phyloP scores from a whole-genome alignment of 805 yeast species.

The Lachancea dasiensis region DNA sequence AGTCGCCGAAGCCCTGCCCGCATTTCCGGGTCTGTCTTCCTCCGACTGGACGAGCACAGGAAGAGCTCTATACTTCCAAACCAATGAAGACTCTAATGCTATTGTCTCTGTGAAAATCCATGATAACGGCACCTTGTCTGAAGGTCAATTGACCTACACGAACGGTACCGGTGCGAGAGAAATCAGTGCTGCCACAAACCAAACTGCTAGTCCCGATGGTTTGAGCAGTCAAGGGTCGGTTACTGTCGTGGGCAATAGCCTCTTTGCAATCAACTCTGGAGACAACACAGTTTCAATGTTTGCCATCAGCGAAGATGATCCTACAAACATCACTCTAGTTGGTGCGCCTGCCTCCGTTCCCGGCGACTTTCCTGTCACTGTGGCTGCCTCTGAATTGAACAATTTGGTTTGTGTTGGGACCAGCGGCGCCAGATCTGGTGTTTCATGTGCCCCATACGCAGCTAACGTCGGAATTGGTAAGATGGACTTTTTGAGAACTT shows the following conservation, averaged over 20 bases:
- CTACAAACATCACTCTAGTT: slow-evolving; percentile 8
- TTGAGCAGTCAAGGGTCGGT: slow-evolving; percentile 11
- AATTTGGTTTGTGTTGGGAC: slow-evolving; percentile 10
- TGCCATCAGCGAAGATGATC: slow-evolving; percentile 7
- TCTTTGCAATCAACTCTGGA: slow-evolving; percentile 10
- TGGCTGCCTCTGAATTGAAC: slow-evolving; percentile 8
- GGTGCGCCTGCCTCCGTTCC: slow-evolving; percentile 6
- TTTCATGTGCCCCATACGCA: slow-evolving; percentile 10
- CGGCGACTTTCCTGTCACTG: slow-evolving; percentile 11
- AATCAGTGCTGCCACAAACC: slow-evolving; percentile 10
- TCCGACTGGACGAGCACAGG: background rate
- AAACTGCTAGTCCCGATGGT: slow-evolving; percentile 10
- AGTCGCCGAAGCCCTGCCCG: background rate
- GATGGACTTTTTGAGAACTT: slow-evolving; percentile 10
- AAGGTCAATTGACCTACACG: slow-evolving; percentile 5
- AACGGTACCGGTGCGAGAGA: slow-evolving; percentile 10
- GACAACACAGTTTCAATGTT: slow-evolving; percentile 11
- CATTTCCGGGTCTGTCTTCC: background rate
- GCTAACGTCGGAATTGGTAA: slow-evolving; percentile 10
- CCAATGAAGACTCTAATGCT: slow-evolving; percentile 6
- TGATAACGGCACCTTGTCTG: slow-evolving; percentile 8
- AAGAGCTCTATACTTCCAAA: slow-evolving; percentile 8
- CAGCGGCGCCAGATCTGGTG: slow-evolving; percentile 10
- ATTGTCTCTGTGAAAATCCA: slow-evolving; percentile 5
- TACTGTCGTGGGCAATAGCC: slow-evolving; percentile 7